phyloP scores from a whole-genome alignment of 495 filamentous ascomycete species.

The Monascus purpureus region DNA sequence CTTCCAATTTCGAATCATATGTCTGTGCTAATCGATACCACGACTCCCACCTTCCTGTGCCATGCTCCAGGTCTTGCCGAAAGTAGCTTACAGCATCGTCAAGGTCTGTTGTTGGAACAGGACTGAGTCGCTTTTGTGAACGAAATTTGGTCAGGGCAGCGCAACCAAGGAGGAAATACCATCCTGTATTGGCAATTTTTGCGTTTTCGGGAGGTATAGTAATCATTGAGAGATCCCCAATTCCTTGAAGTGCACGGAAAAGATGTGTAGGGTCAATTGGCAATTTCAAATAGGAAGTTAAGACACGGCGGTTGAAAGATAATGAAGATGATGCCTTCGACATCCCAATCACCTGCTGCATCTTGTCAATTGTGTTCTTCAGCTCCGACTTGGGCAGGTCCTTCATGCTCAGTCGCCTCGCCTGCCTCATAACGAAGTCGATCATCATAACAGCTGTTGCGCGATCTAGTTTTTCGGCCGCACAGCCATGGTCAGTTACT shows the following conservation, averaged over 20 bases:
- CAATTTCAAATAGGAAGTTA: slow-evolving; percentile 60
- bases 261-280: slow-evolving; percentile 75
- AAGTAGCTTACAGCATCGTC: slow-evolving; percentile 73
- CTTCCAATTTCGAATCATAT: slow-evolving; percentile 83
- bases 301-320: slow-evolving; percentile 57
- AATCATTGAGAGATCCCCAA: slow-evolving; percentile 45
- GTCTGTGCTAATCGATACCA: slow-evolving; percentile 92
- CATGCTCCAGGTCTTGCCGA: slow-evolving; percentile 73
- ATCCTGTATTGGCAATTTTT: slow-evolving; percentile 63
- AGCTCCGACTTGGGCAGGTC: slow-evolving; percentile 84
- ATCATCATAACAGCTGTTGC: slow-evolving; percentile 64
- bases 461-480: slow-evolving; percentile 59
- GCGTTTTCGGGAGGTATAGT: slow-evolving; percentile 36
- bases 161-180: slow-evolving; percentile 86
- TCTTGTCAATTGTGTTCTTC: slow-evolving; percentile 75
- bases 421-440: slow-evolving; percentile 66
- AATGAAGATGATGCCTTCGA: slow-evolving; percentile 56
- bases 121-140: slow-evolving; percentile 63
- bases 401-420: slow-evolving; percentile 73
- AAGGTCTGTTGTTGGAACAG: slow-evolving; percentile 71
- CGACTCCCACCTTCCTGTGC: slow-evolving; percentile 77
- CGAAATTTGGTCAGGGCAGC: slow-evolving; percentile 79
- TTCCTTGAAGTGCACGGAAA: slow-evolving; percentile 61
- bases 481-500: slow-evolving; percentile 62
- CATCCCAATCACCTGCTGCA: slow-evolving; percentile 57